Evolutionary conservation across 2,329 filamentous ascomycete species (phyloP), one percentile per base, ranked within the genome.

Genomic region (Fusarium sulawesiense): DNA sequence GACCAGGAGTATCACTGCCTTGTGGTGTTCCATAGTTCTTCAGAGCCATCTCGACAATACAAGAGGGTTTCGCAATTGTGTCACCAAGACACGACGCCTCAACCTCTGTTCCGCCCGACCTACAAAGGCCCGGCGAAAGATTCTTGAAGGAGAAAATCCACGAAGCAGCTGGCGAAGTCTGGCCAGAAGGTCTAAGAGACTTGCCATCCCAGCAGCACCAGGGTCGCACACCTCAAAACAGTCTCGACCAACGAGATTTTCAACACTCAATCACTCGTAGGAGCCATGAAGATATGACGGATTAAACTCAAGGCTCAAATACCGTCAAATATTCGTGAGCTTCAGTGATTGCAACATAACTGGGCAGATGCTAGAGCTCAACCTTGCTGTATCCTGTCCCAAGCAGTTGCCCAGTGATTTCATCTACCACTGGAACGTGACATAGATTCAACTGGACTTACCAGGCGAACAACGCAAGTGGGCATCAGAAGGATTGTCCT

Each of bases 21-120:
- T 29, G 29, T 16, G 23, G 13, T 20, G 25, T 41, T 12, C 42
- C 32, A 10, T n/a, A 47, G 12, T 56, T 37, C 64, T 59, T 55
- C 68, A 58, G 56, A 66, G 68, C 60, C 60, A 69, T 14, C 29
- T 41, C 30, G 32, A 32, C 10, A 10, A 27, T 20, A 34, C 37
- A 41, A 25, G 27, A 21, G 30, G 9, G 18, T 45, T 29, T 25
- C n/a, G 16, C 41, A 29, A 25, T 27, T 42, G 46, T 44, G 11
- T 37, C 34, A 12, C 29, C 14, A 49, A 23, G 34, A 37, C n/a
- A 14, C 12, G 16, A 44, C 45, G 21, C 14, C 21, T 21, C 21
- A 21, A 21, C 21, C 21, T 21, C 21, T 21, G 21, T 21, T 21
- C 21, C 21, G 21, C 21, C 21, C 21, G 21, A 21, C 21, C 21